Base-by-base conservation (phyloP, 2,329 filamentous ascomycete species). In the Simplicillium aogashimaense region DNA sequence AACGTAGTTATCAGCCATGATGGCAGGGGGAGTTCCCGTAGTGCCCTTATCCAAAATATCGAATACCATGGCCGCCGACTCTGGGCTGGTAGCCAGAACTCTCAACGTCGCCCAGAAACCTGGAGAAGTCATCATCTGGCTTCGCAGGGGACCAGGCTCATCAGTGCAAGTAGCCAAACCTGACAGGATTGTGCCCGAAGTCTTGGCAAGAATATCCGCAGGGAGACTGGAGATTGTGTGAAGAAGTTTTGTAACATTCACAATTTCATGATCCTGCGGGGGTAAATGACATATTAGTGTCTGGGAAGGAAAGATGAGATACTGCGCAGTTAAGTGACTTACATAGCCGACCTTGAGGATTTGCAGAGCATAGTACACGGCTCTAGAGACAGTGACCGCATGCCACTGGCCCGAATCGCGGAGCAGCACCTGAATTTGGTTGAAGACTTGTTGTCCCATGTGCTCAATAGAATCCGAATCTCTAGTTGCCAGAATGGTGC, bases 1-100 rank as follows among this genome's bases (percentile, higher is more conserved):
- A 55, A 95, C 88, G 53, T 97, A 98, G 51, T 98, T 98, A 55
- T 97, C 92, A 17, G 89, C 86, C 44, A 88, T 90, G 38, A 98
- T 85, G 6, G 89, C 84, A 12, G 85, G 81, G 14, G 82, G 82
- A n/a, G 77, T 72, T 12, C 82, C 83, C 11, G 74, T 75, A 2
- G 87, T 78, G 18, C 89, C 79, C 40, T 76, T 79, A 54, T 92
- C 83, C 1, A 95, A 70, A n/a, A 97, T 84, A 40, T 83, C 78
- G 57, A 97, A 97, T 0, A 94, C 88, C 13, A 81, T 72, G 1
- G 81, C 71, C 2, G 87, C 84, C 18, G 83, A 81, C 39, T 86
- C 81, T 3, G 77, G 65, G 45, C 82, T 75, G 17, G 71, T 69
- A 36, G 86, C 79, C 14, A 98, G 67, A 28, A 79, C 76, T 45